phyloP scores from a whole-genome alignment of 441 rosid species.

The Bruguiera hainesii region DNA sequence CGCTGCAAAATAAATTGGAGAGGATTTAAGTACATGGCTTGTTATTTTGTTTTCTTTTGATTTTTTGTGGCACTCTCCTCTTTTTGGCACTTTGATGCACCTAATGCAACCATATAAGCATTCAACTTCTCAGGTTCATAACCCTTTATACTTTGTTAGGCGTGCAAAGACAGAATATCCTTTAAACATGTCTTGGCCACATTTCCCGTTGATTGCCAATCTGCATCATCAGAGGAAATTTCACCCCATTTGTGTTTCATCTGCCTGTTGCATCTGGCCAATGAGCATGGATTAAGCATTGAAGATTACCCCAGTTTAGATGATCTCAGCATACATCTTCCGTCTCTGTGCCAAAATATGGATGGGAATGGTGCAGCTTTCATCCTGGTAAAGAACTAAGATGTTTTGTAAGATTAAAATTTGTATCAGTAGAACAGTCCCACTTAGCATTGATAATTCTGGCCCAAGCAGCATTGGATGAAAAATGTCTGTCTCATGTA shows the following conservation, averaged over 20 bases:
- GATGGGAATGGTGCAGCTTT: background rate
- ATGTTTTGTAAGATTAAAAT: background rate
- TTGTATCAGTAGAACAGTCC: background rate
- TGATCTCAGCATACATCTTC: slow-evolving; percentile 62
- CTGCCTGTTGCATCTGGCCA: slow-evolving; percentile 85
- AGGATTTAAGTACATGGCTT: too few relatives aligned
- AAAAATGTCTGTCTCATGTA: background rate
- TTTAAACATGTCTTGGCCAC: slow-evolving; percentile 61
- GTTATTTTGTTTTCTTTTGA: too few relatives aligned
- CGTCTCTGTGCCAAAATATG: slow-evolving; percentile 13
- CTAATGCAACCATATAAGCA: slow-evolving; percentile 52
- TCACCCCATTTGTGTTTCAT: slow-evolving; percentile 95
- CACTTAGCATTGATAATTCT: background rate
- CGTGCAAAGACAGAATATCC: slow-evolving; percentile 27
- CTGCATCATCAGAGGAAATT: slow-evolving; percentile 62
- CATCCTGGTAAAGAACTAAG: slow-evolving; percentile 4
- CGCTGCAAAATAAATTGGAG: too few relatives aligned
- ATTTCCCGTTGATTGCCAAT: slow-evolving; percentile 69
- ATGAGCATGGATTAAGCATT: slow-evolving; percentile 76
- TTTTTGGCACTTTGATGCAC: slow-evolving; percentile 58
- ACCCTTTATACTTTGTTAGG: slow-evolving; percentile 6
- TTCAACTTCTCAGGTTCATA: slow-evolving; percentile 28
- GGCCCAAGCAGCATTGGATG: background rate
- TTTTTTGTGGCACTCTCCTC: too few relatives aligned
- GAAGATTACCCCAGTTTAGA: slow-evolving; percentile 47